Percentiles rank a stretch among this genome's conserved stretches.
Conservation (phyloP, 169 alveolate species). For the Eimeria sp. region DNA sequence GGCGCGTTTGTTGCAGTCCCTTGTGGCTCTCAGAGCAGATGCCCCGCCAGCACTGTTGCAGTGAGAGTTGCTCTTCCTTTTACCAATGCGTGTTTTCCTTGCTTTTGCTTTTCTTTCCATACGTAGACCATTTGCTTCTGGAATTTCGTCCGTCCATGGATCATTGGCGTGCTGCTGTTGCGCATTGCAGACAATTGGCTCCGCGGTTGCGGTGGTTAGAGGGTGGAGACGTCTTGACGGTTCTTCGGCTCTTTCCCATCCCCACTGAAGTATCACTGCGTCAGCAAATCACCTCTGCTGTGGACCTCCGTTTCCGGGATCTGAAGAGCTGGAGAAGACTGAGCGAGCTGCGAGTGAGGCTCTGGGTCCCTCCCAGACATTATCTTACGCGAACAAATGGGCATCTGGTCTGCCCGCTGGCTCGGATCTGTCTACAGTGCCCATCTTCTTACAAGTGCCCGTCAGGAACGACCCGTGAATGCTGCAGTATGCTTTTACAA, state of each 20-base stretch:
- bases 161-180: background rate
- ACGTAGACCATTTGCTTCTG: background rate
- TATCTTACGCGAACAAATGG: background rate
- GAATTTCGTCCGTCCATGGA: background rate
- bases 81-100: too few species aligned
- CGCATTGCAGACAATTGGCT: conserved; percentile 10
- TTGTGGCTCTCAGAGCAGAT: conserved; percentile 37
- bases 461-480: too few species aligned
- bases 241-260: conserved; percentile 15
- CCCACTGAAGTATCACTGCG: conserved; percentile 11
- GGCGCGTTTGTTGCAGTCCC: conserved; percentile 55
- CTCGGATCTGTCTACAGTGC: background rate
- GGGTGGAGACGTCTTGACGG: conserved; percentile 10
- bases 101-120: background rate
- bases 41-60: conserved; percentile 27
- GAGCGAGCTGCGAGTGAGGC: conserved; percentile 40
- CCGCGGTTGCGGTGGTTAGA: conserved; percentile 38
- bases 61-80: background rate
- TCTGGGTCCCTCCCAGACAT: background rate
- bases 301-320: conserved; percentile 48
- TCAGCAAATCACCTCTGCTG: conserved; percentile 34
- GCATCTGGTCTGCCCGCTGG: background rate
- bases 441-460: background rate
- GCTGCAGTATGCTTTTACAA: too few species aligned
- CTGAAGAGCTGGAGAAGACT: conserved; percentile 57